A percentile compares a stretch with the other conserved stretches of the same genome.
Evolutionary conservation across 2,329 filamentous ascomycete genomes (phyloP).

Genomic region (Penicillium digitatum): DNA sequence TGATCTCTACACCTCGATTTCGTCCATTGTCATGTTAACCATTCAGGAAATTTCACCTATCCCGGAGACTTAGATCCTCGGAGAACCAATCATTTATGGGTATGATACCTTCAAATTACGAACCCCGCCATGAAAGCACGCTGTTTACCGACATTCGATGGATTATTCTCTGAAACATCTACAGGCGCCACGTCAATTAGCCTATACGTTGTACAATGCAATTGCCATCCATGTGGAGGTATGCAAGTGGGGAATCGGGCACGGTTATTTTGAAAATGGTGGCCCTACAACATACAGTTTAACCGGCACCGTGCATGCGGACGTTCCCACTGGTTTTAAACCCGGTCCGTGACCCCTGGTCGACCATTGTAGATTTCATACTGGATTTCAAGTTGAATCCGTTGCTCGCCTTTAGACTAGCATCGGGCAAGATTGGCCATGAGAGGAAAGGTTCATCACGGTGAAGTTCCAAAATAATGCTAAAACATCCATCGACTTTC

Average conservation of each 20-base stretch:
- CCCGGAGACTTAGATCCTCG: not conserved
- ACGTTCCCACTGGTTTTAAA: not conserved
- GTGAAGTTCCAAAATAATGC: too few species aligned
- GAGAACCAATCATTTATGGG: not conserved
- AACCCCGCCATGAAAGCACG: not conserved
- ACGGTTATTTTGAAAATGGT: not conserved
- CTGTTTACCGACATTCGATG: not conserved
- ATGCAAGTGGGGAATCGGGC: not conserved
- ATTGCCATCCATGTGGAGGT: not conserved
- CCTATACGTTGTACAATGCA: not conserved
- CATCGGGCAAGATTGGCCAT: not conserved
- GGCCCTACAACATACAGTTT: not conserved
- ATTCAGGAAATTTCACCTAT: not conserved
- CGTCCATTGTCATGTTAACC: not conserved
- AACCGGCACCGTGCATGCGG: not conserved
- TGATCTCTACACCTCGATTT: not conserved
- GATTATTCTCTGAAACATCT: not conserved
- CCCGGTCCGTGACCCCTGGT: not conserved
- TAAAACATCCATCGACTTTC: not conserved
- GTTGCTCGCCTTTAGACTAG: not conserved
- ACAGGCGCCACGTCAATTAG: not conserved
- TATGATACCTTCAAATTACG: not conserved
- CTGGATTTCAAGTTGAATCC: not conserved
- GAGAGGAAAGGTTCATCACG: not conserved
- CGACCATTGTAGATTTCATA: slow-evolving; percentile 3